phyloP scores from a whole-genome alignment of 2,329 filamentous ascomycete species.

The Pestalotiopsis sp. region DNA sequence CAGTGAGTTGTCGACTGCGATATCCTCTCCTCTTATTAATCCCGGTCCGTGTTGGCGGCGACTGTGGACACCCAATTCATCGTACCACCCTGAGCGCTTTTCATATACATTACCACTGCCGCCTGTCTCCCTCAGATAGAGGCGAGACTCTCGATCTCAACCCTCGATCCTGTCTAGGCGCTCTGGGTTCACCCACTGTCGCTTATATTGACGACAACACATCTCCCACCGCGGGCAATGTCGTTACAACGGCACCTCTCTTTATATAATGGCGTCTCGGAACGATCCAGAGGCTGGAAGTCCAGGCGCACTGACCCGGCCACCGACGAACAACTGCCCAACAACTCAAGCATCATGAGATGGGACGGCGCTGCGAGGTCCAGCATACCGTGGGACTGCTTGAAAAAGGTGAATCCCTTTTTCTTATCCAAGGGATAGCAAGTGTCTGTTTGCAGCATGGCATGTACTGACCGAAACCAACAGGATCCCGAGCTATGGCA shows the following conservation, averaged over 20 bases:
- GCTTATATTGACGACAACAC: not conserved
- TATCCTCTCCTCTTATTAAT: not conserved
- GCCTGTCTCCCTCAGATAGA: not conserved
- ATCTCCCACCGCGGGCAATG: slow-evolving; percentile 13
- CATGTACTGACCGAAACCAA: slow-evolving; percentile 3
- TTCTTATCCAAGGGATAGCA: not conserved
- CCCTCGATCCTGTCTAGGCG: not conserved
- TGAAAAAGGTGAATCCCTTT: slow-evolving; percentile 46
- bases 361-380: slow-evolving; percentile 54
- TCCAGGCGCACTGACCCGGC: slow-evolving; percentile 34
- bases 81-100: not conserved
- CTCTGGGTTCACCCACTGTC: not conserved
- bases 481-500: slow-evolving; percentile 76
- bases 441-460: not conserved
- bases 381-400: slow-evolving; percentile 47
- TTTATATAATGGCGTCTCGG: slow-evolving; percentile 37
- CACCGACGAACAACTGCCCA: slow-evolving; percentile 28
- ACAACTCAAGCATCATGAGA: slow-evolving; percentile 41
- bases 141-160: not conserved
- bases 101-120: not conserved
- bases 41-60: not conserved
- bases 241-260: slow-evolving; percentile 20
- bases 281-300: slow-evolving; percentile 38
- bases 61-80: not conserved
- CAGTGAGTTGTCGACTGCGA: slow-evolving; percentile 7